These are phyloP conservation scores for Gremmenia infestans DNA, from an alignment of 2,329 filamentous ascomycete species.

Conservation along the genomic window DNA sequence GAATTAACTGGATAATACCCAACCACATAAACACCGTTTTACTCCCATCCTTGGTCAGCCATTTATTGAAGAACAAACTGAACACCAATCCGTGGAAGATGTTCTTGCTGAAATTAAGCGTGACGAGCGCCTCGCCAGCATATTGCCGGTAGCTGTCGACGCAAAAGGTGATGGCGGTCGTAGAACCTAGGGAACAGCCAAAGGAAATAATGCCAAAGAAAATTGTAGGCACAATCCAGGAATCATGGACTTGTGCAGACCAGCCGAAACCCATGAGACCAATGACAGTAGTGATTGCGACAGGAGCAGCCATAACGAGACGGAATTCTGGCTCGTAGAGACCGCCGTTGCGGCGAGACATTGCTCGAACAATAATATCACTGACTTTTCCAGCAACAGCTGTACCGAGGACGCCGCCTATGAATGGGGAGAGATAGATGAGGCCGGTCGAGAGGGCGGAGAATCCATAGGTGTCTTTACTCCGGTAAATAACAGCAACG, in stretches of 20 bases:
- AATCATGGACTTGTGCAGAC: conserved; percentile 69
- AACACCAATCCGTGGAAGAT: conserved; percentile 88
- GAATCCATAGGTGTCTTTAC: conserved; percentile 70
- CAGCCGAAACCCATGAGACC: conserved; percentile 97
- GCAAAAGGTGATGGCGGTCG: conserved; percentile 88
- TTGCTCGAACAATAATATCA: conserved; percentile 75
- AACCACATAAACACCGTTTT: conserved; percentile 77
- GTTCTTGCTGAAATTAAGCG: conserved; percentile 92
- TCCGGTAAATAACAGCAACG: conserved; percentile 73
- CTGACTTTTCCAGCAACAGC: conserved; percentile 85
- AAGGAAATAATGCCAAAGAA: conserved; percentile 94
- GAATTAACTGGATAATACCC: conserved; percentile 77
- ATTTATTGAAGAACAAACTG: conserved; percentile 78
- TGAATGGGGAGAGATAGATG: conserved; percentile 84
- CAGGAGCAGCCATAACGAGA: conserved; percentile 79
- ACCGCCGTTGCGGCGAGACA: conserved; percentile 83
- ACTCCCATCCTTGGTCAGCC: conserved; percentile 71
- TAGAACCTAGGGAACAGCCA: conserved; percentile 83
- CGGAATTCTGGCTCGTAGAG: conserved; percentile 94
- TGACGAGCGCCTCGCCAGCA: conserved; percentile 89
- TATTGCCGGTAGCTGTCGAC: conserved; percentile 93
- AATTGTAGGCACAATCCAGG: conserved; percentile 86
- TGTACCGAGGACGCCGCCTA: conserved; percentile 86
- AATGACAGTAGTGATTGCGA: conserved; percentile 71
- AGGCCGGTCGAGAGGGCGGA: conserved; percentile 74